Evolutionary conservation across 1,284 basidiomycete species (phyloP), one percentile per base, ranked within the genome.

Genomic region (Xanthoconium separans): DNA sequence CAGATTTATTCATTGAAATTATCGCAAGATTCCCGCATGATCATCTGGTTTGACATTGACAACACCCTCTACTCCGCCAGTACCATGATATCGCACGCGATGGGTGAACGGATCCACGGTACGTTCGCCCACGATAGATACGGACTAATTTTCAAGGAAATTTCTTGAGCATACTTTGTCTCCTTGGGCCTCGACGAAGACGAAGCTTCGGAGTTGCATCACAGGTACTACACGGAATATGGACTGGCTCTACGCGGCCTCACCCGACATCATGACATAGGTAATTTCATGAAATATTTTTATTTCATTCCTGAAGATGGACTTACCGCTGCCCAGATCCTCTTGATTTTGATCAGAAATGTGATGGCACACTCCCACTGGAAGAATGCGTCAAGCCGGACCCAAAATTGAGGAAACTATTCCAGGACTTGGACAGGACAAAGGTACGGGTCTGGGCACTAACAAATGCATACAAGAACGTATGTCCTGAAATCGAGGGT

Each of bases 201-300:
- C 29, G 85, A 88, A 58, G 92, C 93, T 0, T 80, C 83, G 11
- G 77, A 79, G 22, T 77, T 95, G 30, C 92, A 94, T 66, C 75
- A 77, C 52, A 75, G 76, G 59, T 95, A 95, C 68, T 94, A 92
- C 70, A 84, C 77, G 0, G 77, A 87, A 58, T 93, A 93, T 58
- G 91, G 92, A 12, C 83, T 95, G 27, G 90, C 93, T n/a, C 75
- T 95, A 30, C 82, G 92, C 30, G 93, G 93, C 13, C 78, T 95
- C 33, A 82, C 85, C 31, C 80, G 80, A 49, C 88, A 95, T 70
- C 89, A 95, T 64, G 72, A 84, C 56, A 84, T 94, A 65, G 88
- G 90, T 87, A 73, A 67, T 61, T 64, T n/a, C 44, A 45, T 44
- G 41, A 37, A 45, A 6, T 18, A 16, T 12, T 13, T 10, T 22